phyloP scores from a whole-genome alignment of 2,329 filamentous ascomycete genomes.

The Cyclaneusma minus region DNA sequence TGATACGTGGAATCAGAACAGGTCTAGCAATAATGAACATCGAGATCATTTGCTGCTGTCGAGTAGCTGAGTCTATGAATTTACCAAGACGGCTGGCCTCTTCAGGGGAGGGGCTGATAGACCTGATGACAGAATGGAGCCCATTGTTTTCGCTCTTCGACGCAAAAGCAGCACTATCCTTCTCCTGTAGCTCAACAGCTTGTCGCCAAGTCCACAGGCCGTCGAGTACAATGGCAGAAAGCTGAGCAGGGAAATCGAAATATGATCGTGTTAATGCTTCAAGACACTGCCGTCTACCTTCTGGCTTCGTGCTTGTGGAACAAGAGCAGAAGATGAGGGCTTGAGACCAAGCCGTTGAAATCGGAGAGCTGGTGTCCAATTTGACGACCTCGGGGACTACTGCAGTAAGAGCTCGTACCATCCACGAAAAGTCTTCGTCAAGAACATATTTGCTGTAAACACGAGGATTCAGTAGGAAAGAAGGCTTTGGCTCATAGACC shows the following conservation, averaged over 20 bases:
- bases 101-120: constrained; percentile 46
- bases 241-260: constrained; percentile 34
- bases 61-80: constrained; percentile 27
- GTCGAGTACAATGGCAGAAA: constrained; percentile 48
- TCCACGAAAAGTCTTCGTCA: constrained; percentile 68
- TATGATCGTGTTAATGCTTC: constrained; percentile 51
- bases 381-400: constrained; percentile 34
- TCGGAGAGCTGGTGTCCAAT: constrained; percentile 29
- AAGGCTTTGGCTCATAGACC: constrained; percentile 61
- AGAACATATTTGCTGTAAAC: constrained; percentile 67
- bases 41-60: constrained; percentile 59
- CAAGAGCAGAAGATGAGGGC: constrained; percentile 68
- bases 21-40: constrained; percentile 65
- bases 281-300: constrained; percentile 47
- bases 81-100: constrained; percentile 28
- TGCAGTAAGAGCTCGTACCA: constrained; percentile 52
- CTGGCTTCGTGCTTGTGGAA: constrained; percentile 41
- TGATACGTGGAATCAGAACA: constrained; percentile 60
- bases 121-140: constrained; percentile 43
- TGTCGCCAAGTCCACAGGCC: constrained; percentile 73
- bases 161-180: constrained; percentile 54
- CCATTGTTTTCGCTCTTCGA: constrained; percentile 49
- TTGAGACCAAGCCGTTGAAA: constrained; percentile 65
- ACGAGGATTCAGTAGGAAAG: constrained; percentile 71
- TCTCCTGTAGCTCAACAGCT: constrained; percentile 52